Base-by-base conservation (phyloP, 257 asterid species). In the Nicotiana noctiflora region DNA sequence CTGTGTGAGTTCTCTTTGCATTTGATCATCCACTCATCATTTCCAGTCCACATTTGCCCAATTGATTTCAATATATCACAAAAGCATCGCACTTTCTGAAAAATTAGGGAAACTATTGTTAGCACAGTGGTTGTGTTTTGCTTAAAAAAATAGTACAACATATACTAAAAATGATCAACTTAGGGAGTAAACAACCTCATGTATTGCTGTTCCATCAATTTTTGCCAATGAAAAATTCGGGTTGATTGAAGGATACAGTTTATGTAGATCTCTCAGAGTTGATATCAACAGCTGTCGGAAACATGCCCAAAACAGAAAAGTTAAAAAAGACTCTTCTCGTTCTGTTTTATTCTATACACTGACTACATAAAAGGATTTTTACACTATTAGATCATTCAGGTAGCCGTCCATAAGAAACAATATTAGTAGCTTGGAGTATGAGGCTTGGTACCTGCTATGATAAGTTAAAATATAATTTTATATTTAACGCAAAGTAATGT, bases 1-100 rank as follows among this genome's bases (percentile, higher is more conserved):
- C 37, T 72, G 32, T 85, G 84, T 18, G 89, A 66, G 31, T 85
- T 81, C 61, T 88, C 83, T 80, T 89, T 89, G 81, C 90, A 89
- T 68, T 79, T 87, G 34, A 82, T 80, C 95, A 91, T 89, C 99
- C 99, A 91, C 34, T 86, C 85, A 78, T 85, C 94, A 6, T 86
- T 84, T 52, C 83, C 76, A 23, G 96, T 91, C 99, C 98, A 95
- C 3, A 84, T 78, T 79, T 90, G 89, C 81, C 98, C 98, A 12
- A 95, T 87, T 65, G 91, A 88, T 89, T 86, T 88, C 61, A 95
- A 80, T 83, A 88, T 83, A 82, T 86, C 86, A 76, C 98, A 95
- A 44, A 95, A 87, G 67, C 86, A 75, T 31, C 81, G 86, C 25
- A 93, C 88, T 83, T 88, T 86, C 99, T 95, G 93, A 46, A 10